Evolutionary conservation across 1,284 basidiomycete species (phyloP), one percentile per base, ranked within the genome.

Genomic region (Inonotus hispidus): DNA sequence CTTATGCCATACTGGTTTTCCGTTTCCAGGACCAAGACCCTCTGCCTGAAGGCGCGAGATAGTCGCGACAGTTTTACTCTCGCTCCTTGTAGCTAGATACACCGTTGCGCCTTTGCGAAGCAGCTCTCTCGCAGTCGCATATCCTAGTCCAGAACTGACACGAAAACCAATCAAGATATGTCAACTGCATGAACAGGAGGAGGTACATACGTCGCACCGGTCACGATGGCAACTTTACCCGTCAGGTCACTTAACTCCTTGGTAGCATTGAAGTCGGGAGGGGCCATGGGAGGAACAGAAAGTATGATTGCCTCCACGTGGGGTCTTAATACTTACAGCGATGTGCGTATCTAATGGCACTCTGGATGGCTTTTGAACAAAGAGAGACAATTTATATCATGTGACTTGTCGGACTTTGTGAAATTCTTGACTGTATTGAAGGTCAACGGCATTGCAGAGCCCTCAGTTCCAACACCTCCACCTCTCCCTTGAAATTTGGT

Each of bases 181-280:
- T 13, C 13, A 54, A 35, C 38, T 11, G 38, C 5, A 23, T 6
- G 16, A 53, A 25, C 1, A 39, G n/a, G n/a, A 16, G 5, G 21
- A 57, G 39, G n/a, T 23, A 37, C 54, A n/a, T 21, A 49, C 53
- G 45, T 71, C 19, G 65, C 68, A 21, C 71, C 71, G 8, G 71
- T 72, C 41, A 73, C 67, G 39, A 73, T 50, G 46, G 70, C 52
- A 4, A 72, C 70, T 50, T 69, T 67, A 10, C 68, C 72, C 1
- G 64, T 55, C n/a, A 73, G 64, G 45, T 73, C 66, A 8, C 68
- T 68, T 5, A 73, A 65, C 43, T 72, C 65, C 6, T 67, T 27
- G 1, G 54, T 49, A 1, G 61, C 53, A 11, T 63, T 46, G 54
- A 61, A 63, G 19, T n/a, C n/a, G n/a, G n/a, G n/a, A n/a, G n/a